These are phyloP conservation scores for Phaeophleospora eucalypticola DNA, from an alignment of 2,329 filamentous ascomycete genomes.

Conservation along the genomic window DNA sequence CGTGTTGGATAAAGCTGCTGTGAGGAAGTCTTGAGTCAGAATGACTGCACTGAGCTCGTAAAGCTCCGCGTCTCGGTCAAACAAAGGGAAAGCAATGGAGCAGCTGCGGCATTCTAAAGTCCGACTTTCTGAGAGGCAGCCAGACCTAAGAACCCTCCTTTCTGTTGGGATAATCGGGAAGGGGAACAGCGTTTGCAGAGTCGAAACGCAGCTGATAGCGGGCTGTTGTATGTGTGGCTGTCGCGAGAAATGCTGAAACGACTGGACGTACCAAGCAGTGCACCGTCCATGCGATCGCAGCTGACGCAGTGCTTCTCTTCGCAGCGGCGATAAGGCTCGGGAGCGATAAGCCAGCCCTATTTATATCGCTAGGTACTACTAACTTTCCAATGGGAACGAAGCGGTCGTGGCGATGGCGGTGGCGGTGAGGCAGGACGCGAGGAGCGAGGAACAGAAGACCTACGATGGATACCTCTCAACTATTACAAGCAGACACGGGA, in stretches of 20 bases:
- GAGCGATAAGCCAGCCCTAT: background rate
- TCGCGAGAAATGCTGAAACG: background rate
- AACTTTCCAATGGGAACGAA: no score
- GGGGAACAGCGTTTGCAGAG: no score
- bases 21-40: conserved; percentile 1
- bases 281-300: background rate
- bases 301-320: background rate
- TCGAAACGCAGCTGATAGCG: no score
- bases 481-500: no score
- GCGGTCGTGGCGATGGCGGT: background rate
- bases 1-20: conserved; percentile 2
- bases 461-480: no score
- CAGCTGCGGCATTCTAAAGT: no score
- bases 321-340: background rate
- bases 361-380: background rate
- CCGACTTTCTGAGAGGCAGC: no score
- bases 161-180: no score
- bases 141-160: no score
- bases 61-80: background rate
- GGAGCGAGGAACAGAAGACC: no score
- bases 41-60: background rate
- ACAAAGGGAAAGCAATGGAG: background rate
- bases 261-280: background rate
- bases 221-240: no score
- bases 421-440: no score